A percentile compares a stretch with the other conserved stretches of the same genome.
Evolutionary conservation across 225 moss, liverwort and hornwort species (phyloP).

Genomic region (Takakia lepidozioides): DNA sequence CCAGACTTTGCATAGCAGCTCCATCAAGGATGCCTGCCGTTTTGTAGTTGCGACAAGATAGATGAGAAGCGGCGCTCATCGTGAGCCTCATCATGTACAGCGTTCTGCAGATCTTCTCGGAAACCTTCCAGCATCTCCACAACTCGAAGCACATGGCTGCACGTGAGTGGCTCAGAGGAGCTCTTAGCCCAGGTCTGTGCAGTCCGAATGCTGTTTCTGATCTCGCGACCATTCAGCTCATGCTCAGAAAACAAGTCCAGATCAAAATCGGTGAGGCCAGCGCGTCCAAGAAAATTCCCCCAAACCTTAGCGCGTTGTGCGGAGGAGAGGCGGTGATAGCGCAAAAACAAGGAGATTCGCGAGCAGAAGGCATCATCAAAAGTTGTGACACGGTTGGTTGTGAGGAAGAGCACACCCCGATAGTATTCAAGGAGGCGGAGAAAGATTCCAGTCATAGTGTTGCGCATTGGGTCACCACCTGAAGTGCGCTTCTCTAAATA

Average conservation of each 20-base stretch:
- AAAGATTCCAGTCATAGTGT: slow-evolving; percentile 25
- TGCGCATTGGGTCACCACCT: slow-evolving; percentile 8
- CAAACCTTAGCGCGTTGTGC: slow-evolving; percentile 11
- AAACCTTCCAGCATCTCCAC: slow-evolving; percentile 34
- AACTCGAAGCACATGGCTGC: slow-evolving; percentile 19
- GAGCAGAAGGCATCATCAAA: slow-evolving; percentile 33
- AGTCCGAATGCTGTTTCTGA: slow-evolving; percentile 12
- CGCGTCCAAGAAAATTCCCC: slow-evolving; percentile 8
- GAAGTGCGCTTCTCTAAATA: slow-evolving; percentile 19
- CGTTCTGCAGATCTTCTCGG: slow-evolving; percentile 18
- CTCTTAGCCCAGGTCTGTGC: slow-evolving; percentile 33
- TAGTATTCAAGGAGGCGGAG: slow-evolving; percentile 29
- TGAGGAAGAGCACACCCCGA: slow-evolving; percentile 18
- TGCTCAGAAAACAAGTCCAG: too few species aligned
- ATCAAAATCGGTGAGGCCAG: not conserved
- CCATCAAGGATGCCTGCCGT: too few species aligned
- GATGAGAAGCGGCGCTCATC: too few species aligned
- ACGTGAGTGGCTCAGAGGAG: slow-evolving; percentile 16
- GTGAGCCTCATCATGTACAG: slow-evolving; percentile 21
- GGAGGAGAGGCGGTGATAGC: slow-evolving; percentile 5
- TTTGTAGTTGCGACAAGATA: too few species aligned
- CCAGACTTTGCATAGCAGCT: too few species aligned
- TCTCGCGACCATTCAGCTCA: too few species aligned
- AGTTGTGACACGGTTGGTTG: slow-evolving; percentile 22
- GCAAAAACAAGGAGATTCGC: slow-evolving; percentile 22